phyloP scores from a whole-genome alignment of 495 filamentous ascomycete genomes.

The Penicillium egyptiacum region DNA sequence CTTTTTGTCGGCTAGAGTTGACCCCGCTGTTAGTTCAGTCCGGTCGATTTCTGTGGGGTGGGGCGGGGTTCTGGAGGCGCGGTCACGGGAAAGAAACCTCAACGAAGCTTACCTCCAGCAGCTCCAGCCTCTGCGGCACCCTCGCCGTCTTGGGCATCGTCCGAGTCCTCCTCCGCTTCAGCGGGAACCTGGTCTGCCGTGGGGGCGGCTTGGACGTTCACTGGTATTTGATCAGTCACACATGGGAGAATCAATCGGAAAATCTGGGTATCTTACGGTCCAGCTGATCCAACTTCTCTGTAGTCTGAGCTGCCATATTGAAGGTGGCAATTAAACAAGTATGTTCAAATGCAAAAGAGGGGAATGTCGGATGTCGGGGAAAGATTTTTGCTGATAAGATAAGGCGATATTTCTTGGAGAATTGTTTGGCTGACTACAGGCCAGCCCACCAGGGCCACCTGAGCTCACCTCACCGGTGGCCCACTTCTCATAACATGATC shows the following conservation, averaged over 20 bases:
- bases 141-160: constrained; percentile 58
- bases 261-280: constrained; percentile 40
- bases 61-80: constrained; percentile 6
- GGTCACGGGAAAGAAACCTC: background rate
- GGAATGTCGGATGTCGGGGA: constrained; percentile 29
- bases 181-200: constrained; percentile 39
- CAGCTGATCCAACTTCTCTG: constrained; percentile 53
- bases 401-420: constrained; percentile 5
- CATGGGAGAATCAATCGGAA: background rate
- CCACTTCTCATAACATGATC: too few species aligned
- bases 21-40: constrained; percentile 10
- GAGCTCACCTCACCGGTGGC: too few species aligned
- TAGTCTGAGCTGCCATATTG: constrained; percentile 56
- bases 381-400: constrained; percentile 37
- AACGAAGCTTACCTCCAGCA: constrained; percentile 40
- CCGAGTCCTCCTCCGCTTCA: constrained; percentile 65
- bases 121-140: constrained; percentile 41
- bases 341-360: constrained; percentile 21
- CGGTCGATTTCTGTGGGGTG: constrained; percentile 3
- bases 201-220: constrained; percentile 49
- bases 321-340: constrained; percentile 13
- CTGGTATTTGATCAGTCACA: constrained; percentile 33
- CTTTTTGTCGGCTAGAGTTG: constrained; percentile 59
- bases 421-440: too few species aligned
- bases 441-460: too few species aligned